Evolutionary conservation across 306 rosid genomes (phyloP).

Genomic region (Trifolium pratense): DNA sequence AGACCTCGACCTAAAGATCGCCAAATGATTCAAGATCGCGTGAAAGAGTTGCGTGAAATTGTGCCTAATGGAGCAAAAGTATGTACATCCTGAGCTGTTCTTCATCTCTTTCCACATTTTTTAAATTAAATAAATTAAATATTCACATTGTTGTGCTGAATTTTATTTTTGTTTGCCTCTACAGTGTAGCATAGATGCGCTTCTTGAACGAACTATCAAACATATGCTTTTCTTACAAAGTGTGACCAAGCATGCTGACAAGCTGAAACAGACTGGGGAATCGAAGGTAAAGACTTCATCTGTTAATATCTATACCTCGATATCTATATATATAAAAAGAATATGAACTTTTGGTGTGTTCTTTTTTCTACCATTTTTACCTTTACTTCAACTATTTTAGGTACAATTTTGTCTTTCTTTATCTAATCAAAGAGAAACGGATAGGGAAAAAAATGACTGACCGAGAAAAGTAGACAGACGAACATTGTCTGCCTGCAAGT

Average conservation of each 20-base stretch:
- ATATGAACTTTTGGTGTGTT: no score
- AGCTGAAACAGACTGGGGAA: conserved; percentile 88
- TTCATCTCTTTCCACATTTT: conserved; percentile 8
- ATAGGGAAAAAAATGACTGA: no score
- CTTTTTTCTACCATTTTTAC: no score
- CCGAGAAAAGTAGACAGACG: no score
- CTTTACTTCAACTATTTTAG: no score
- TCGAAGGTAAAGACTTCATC: conserved; percentile 67
- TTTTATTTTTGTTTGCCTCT: conserved; percentile 16
- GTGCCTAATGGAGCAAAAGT: conserved; percentile 95
- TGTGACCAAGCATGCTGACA: conserved; percentile 95
- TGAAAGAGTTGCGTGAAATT: conserved; percentile 91
- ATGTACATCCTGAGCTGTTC: conserved; percentile 19
- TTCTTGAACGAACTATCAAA: conserved; percentile 90
- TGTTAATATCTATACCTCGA: not conserved
- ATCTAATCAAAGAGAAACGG: no score
- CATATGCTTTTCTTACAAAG: conserved; percentile 98
- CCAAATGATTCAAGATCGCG: conserved; percentile 98
- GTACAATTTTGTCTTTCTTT: no score
- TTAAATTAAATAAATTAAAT: not conserved
- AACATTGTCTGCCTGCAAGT: no score
- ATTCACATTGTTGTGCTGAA: conserved; percentile 23
- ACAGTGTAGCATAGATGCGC: conserved; percentile 99
- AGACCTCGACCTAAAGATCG: conserved; percentile 99
- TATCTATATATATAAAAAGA: no score